Evolutionary conservation across 169 alveolate species (phyloP), one percentile per base, ranked within the genome.

Genomic region (Plasmodium gonderi): DNA sequence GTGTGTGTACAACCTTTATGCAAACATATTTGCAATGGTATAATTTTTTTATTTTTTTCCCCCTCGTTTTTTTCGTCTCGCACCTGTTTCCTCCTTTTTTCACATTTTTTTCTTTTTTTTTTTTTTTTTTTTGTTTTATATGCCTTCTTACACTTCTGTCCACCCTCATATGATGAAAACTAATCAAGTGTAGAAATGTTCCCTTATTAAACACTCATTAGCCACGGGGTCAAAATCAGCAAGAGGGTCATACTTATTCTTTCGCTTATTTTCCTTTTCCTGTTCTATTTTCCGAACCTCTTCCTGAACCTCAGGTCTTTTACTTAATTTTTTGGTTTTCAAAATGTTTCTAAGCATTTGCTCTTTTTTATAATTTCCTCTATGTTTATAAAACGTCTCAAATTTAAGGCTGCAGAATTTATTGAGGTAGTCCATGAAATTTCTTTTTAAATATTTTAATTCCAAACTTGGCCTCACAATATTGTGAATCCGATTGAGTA

Each of bases 271-370:
- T 49, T 60, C 36, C 20, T 87, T 87, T 75, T 87, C 89, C 47
- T 87, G 79, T 75, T 87, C 89, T 2, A 87, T 87, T 65, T 75
- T 87, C 68, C 67, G 60, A 29, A 87, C 93, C 68, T 87, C 89
- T 75, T 87, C 93, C 40, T 51, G 64, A 29, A 87, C 93, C 23
- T 87, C 93, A 0, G 93, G 93, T 40, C 93, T 40, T 60, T 87
- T 87, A 44, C 93, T 87, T 45, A 87, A 54, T 78, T 87, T 87
- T 87, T 87, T 87, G 11, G 93, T 87, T 65, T 87, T 87, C 68
- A 87, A 36, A 20, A 87, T 87, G 47, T 87, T 87, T 26, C 89
- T 23, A 75, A 87, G 93, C 79, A 87, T 87, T 26, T 87, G 20
- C 17, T 87, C 93, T 12, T 38, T 49, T 87, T 87, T 87, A 44